Evolutionary conservation across 164 flowering plant species (phyloP), one percentile per base, ranked within the genome.

Genomic region (Chimonanthus salicifolius): DNA sequence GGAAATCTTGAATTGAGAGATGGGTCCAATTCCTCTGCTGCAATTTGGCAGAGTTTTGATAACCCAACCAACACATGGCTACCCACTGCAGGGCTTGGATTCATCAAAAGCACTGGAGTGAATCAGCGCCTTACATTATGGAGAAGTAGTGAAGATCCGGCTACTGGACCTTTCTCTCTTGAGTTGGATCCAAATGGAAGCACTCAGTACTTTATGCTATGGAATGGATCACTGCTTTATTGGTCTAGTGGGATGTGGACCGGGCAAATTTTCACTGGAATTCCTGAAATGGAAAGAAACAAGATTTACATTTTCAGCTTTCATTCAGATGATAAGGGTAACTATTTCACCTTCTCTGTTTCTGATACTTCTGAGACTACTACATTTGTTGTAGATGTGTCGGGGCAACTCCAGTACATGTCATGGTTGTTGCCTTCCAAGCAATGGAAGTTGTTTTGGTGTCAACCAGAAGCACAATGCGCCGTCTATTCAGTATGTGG

Each of bases 1-100:
- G 85, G 85, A 47, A 80, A 80, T 71, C 78, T 83, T 69, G 83
- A 78, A 60, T 58, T 78, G 74, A 74, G 70, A 58, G 71, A 71
- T 21, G 72, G 75, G 45, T 47, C 44, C 3, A 68, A 78, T 49
- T 11, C 64, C 18, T 65, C 80, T 58, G 54, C 15, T 11, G 16
- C 20, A 13, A 62, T 70, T 50, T 75, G 77, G 74, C 69, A 75
- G 77, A 70, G 77, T 11, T 68, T 74, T 49, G 77, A 74, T 47
- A 50, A 75, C 70, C 77, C 77, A 5, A 75, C 77, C 13, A 49
- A 75, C 18, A 70, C 73, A 6, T 78, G 74, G 72, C 58, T 78
- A 2, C 74, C 75, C 8, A 77, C 73, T 11, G 78, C 70, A 10
- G 43, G 68, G 62, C n/a, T 75, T 62, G 71, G 74, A 2, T 50